Percentiles rank a stretch among this genome's conserved stretches.
These are phyloP conservation scores for Gossypium gossypioides DNA, from an alignment of 441 rosid species.

Conservation along the genomic window DNA sequence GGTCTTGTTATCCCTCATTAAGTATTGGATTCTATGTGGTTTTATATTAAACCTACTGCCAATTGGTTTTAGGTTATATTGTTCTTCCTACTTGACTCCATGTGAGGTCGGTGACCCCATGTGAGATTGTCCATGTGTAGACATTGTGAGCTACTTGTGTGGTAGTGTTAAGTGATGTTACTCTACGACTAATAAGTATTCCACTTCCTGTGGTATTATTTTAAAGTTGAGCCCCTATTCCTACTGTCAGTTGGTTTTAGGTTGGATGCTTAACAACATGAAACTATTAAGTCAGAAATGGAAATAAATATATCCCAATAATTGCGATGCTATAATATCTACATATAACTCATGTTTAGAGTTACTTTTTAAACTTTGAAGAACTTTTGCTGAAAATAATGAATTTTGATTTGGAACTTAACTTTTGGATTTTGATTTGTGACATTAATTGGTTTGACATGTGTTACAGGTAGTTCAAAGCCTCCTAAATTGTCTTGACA, in stretches of 20 bases:
- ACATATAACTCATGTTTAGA: neutral
- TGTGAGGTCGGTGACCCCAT: neutral
- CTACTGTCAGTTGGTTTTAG: neutral
- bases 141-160: neutral
- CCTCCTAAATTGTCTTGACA: constrained; percentile 88
- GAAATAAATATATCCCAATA: neutral
- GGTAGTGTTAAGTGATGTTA: neutral
- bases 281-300: neutral
- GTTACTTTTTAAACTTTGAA: constrained; percentile 1
- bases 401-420: neutral
- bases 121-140: neutral
- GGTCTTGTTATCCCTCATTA: neutral
- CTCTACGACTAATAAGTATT: neutral
- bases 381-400: neutral
- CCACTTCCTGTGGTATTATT: neutral
- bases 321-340: neutral
- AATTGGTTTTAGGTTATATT: neutral
- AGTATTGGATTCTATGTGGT: neutral
- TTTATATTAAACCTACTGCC: neutral
- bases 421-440: constrained; percentile 9
- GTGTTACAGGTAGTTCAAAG: constrained; percentile 73
- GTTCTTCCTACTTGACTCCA: neutral
- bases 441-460: constrained; percentile 14
- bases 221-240: neutral
- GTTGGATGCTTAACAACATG: neutral